phyloP scores from a whole-genome alignment of 1,139 yeast genomes.

The Yamadazyma songkhlaensis region DNA sequence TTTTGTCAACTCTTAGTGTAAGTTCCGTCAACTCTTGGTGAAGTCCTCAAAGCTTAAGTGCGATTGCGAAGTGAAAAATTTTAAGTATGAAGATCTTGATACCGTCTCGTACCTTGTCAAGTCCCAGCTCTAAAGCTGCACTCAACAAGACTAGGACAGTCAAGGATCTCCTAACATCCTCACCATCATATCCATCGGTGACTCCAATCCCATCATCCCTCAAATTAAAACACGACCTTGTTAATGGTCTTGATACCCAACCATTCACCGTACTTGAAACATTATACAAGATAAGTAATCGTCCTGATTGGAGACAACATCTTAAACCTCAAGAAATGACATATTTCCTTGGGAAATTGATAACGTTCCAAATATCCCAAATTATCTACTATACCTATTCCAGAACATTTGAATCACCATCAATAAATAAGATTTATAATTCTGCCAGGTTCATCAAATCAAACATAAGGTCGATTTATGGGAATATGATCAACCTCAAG shows the following conservation, averaged over 20 bases:
- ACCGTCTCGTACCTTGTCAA: too few species aligned
- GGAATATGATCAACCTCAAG: slow-evolving; percentile 24
- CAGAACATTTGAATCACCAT: neutral
- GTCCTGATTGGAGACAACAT: slow-evolving; percentile 1
- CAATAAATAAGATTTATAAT: neutral
- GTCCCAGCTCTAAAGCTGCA: too few species aligned
- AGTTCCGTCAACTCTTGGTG: too few species aligned
- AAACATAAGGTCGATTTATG: slow-evolving; percentile 27
- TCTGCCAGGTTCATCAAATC: slow-evolving; percentile 2
- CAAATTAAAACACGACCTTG: neutral
- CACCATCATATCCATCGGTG: neutral
- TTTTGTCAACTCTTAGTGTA: too few species aligned
- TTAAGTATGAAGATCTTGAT: too few species aligned
- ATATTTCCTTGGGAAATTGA: neutral
- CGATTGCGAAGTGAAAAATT: too few species aligned
- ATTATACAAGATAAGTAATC: neutral
- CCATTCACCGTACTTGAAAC: neutral
- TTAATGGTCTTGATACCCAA: neutral
- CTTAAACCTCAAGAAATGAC: neutral
- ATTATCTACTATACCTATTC: neutral
- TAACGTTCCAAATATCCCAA: neutral
- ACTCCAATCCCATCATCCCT: neutral
- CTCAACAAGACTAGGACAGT: too few species aligned
- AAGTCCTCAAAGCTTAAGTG: too few species aligned
- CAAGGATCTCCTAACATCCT: neutral